These are phyloP conservation scores for Amaranthus palmeri DNA, from an alignment of 148 eudicot genomes.

Conservation along the genomic window DNA sequence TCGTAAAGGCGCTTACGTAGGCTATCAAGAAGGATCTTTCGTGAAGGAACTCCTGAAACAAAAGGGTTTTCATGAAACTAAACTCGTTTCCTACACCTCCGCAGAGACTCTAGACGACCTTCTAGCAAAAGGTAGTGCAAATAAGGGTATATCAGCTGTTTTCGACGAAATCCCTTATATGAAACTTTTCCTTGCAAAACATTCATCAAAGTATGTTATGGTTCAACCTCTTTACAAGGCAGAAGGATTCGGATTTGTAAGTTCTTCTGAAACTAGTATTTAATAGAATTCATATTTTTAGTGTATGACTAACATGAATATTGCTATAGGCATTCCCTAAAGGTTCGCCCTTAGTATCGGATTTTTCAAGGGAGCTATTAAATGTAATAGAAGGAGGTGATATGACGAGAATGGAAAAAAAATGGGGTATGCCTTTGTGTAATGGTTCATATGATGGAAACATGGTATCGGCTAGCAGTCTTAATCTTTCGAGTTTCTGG, in stretches of 20 bases:
- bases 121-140: slow-evolving; percentile 25
- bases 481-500: slow-evolving; percentile 42
- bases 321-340: slow-evolving; percentile 29
- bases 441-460: slow-evolving; percentile 25
- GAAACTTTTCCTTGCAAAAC: slow-evolving; percentile 21
- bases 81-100: slow-evolving; percentile 18
- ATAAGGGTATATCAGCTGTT: slow-evolving; percentile 30
- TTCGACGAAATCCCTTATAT: slow-evolving; percentile 35
- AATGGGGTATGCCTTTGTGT: slow-evolving; percentile 23
- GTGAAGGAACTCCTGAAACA: slow-evolving; percentile 25
- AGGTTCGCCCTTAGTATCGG: slow-evolving; percentile 32
- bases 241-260: slow-evolving; percentile 35
- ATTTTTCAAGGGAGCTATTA: slow-evolving; percentile 33
- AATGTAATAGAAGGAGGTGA: slow-evolving; percentile 27
- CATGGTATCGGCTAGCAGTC: slow-evolving; percentile 20
- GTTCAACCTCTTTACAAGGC: slow-evolving; percentile 14
- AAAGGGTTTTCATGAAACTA: slow-evolving; percentile 21
- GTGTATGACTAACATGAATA: background rate
- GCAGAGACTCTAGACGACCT: slow-evolving; percentile 21
- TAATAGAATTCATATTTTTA: background rate
- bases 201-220: slow-evolving; percentile 23
- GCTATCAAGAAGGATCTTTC: slow-evolving; percentile 39
- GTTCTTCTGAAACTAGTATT: background rate
- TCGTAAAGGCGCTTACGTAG: slow-evolving; percentile 30
- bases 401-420: slow-evolving; percentile 18